phyloP scores from a whole-genome alignment of 192 early-diverging fungal genomes.

The Coemansia sp. region DNA sequence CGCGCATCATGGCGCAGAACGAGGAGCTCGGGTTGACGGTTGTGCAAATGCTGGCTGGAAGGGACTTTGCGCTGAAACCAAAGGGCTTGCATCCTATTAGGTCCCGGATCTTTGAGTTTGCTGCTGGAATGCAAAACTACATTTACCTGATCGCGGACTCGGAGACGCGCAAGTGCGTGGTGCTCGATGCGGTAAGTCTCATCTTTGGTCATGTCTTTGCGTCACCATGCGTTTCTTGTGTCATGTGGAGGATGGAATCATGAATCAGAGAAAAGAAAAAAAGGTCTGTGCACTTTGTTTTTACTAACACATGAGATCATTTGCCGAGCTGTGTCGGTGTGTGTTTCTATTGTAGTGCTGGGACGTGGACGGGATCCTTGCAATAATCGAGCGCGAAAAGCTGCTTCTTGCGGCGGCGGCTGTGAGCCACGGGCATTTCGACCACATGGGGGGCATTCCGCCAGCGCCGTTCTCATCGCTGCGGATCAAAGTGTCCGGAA shows the following conservation, averaged over 20 bases:
- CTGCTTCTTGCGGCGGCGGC: constrained; percentile 71
- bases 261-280: too few species aligned
- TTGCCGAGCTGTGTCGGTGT: too few species aligned
- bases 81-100: constrained; percentile 68
- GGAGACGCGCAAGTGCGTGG: constrained; percentile 66
- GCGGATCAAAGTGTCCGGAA: constrained; percentile 75
- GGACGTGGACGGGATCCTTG: constrained; percentile 84
- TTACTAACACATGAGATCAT: too few species aligned
- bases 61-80: constrained; percentile 65
- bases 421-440: constrained; percentile 84
- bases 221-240: background rate
- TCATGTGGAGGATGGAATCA: background rate
- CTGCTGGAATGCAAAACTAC: constrained; percentile 80
- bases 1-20: constrained; percentile 60
- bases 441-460: constrained; percentile 83
- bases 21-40: constrained; percentile 61
- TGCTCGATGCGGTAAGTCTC: constrained; percentile 68
- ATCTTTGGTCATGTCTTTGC: background rate
- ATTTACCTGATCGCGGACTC: constrained; percentile 77
- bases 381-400: constrained; percentile 57
- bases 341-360: constrained; percentile 60
- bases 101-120: constrained; percentile 72
- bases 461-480: constrained; percentile 82
- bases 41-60: constrained; percentile 67
- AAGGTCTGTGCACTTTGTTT: background rate